These are phyloP conservation scores for Seiridium unicorne DNA, from an alignment of 2,329 filamentous ascomycete genomes.

Conservation along the genomic window DNA sequence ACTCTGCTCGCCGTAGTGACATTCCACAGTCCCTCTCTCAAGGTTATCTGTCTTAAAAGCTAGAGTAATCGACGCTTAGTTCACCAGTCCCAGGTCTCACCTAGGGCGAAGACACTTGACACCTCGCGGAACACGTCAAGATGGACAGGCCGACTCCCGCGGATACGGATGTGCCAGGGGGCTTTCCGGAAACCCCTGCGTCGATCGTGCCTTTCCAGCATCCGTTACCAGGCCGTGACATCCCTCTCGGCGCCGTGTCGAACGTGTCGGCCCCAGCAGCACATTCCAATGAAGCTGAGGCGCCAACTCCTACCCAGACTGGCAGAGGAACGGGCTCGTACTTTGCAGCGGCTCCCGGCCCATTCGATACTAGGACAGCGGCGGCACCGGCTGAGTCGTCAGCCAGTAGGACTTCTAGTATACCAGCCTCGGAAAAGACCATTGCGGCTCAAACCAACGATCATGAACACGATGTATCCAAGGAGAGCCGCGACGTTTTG, in stretches of 20 bases:
- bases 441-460: background rate
- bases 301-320: background rate
- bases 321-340: background rate
- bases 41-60: background rate
- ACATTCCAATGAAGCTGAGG: background rate
- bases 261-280: background rate
- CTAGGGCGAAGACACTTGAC: no score
- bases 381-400: background rate
- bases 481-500: background rate
- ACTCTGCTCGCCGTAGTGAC: no score
- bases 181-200: slow-evolving; percentile 27
- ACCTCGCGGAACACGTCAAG: background rate
- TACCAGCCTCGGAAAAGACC: background rate
- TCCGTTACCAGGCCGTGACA: slow-evolving; percentile 7
- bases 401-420: background rate
- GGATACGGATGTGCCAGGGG: slow-evolving; percentile 30
- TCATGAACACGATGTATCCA: background rate
- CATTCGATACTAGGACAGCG: background rate
- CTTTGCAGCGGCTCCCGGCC: background rate
- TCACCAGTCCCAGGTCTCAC: background rate
- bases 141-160: slow-evolving; percentile 27
- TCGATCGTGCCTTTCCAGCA: slow-evolving; percentile 11
- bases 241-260: slow-evolving; percentile 7
- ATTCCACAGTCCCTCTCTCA: no score
- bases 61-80: background rate